phyloP scores from a whole-genome alignment of 371 early-diverging fungal genomes.

The Zychaea mexicana region DNA sequence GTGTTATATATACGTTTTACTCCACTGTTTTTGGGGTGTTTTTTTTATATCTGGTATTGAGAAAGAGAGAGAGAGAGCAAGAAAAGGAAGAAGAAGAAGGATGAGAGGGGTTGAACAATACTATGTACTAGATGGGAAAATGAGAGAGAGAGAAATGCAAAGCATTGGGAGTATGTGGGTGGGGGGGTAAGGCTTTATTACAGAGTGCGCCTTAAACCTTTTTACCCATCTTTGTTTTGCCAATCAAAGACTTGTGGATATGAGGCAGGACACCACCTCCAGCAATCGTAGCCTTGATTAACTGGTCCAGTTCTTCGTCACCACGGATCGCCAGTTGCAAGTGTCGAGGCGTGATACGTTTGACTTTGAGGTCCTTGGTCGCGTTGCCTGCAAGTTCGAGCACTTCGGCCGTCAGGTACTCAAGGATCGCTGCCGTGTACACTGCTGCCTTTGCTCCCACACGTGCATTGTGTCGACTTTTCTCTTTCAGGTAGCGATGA shows the following conservation, averaged over 20 bases:
- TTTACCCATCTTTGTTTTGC: constrained; percentile 61
- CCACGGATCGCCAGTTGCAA: constrained; percentile 90
- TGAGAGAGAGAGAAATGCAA: background rate
- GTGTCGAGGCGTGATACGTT: constrained; percentile 90
- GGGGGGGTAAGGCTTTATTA: background rate
- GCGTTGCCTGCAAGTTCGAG: constrained; percentile 93
- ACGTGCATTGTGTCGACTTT: constrained; percentile 76
- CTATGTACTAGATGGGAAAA: background rate
- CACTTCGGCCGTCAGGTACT: constrained; percentile 91
- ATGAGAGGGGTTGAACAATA: background rate
- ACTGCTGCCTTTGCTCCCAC: constrained; percentile 93
- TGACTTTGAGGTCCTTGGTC: constrained; percentile 87
- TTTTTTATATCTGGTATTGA: background rate
- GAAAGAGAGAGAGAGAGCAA: background rate
- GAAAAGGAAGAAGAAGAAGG: background rate
- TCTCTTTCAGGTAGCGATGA: constrained; percentile 85
- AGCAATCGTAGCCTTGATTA: constrained; percentile 90
- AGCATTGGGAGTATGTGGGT: no score
- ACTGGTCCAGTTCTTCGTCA: constrained; percentile 87
- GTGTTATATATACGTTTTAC: no score
- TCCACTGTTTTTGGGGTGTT: no score
- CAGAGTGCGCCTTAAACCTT: constrained; percentile 51
- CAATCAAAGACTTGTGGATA: constrained; percentile 74
- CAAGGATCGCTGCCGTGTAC: constrained; percentile 88
- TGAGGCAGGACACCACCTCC: constrained; percentile 86